Base-by-base conservation (phyloP, 371 early-diverging fungal species). In the Lichtheimia corymbifera region DNA sequence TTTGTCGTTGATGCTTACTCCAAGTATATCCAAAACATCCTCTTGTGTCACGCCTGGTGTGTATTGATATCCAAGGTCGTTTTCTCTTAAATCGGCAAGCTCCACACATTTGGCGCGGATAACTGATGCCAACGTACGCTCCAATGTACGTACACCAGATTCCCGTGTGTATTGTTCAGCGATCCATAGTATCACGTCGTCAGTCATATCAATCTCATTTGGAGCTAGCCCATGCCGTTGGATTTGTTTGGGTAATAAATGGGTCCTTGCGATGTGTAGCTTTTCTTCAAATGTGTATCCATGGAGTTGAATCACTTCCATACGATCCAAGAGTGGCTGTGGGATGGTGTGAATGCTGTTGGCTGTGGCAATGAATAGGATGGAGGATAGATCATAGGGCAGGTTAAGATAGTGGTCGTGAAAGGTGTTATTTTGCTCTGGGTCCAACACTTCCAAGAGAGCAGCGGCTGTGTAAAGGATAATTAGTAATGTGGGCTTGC, bases 241-340 rank as follows among this genome's bases (percentile, higher is more conserved):
- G 13, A 85, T 73, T 70, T 92, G 91, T 59, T 92, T 93, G 20
- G 94, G 87, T 15, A 82, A 22, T 27, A 84, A 62, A 61, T 84
- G 75, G 5, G 66, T 65, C 45, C 64, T 60, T 1, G 83, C 77
- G 60, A 85, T 85, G 61, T 72, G 67, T 3, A 75, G 55, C 66
- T 95, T 95, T 58, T 95, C 94, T 15, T 88, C 88, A 65, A 88
- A 83, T 2, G 93, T 93, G 73, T 95, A 95, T 4, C 93, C 93
- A 22, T 91, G 84, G n/a, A 95, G 67, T 17, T 84, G 82, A 55
- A 95, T 90, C 6, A 93, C 73, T 68, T 93, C 93, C 93, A 93
- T 93, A 58, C 95, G 87, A 73, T 95, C 95, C 49, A 92, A 57
- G 2, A 95, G 63, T 2, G 95, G 92, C 2, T 80, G 83, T 0